A percentile compares a stretch with the other conserved stretches of the same genome.
phyloP scores from a whole-genome alignment of 768 basidiomycete species.

The Leccinum olivaceopallidum region DNA sequence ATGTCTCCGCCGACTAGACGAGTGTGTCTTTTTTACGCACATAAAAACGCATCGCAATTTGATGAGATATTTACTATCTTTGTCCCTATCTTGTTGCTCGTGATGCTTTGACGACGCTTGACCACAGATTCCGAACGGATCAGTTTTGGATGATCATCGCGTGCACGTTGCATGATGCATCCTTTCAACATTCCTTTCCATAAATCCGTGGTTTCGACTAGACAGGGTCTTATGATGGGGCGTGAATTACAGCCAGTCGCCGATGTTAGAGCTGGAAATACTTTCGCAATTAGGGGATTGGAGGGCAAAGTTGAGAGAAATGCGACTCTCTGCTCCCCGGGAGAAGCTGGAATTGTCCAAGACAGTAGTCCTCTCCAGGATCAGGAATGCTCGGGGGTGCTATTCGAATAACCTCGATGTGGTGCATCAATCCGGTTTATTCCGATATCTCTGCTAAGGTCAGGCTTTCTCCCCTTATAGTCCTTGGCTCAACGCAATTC shows the following conservation, averaged over 20 bases:
- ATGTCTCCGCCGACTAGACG: background rate
- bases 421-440: too few relatives aligned
- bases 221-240: slow-evolving; percentile 77
- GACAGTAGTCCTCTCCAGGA: slow-evolving; percentile 34
- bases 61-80: background rate
- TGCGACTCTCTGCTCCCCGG: slow-evolving; percentile 82
- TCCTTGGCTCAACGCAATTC: background rate
- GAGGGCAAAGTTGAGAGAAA: slow-evolving; percentile 89
- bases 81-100: background rate
- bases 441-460: slow-evolving; percentile 33
- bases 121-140: background rate
- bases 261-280: slow-evolving; percentile 86
- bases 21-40: background rate
- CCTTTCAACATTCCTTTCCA: background rate
- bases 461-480: background rate
- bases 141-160: too few relatives aligned
- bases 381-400: slow-evolving; percentile 67
- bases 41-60: background rate
- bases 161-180: background rate
- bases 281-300: slow-evolving; percentile 89
- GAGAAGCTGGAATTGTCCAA: slow-evolving; percentile 41
- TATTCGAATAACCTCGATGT: slow-evolving; percentile 38
- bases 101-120: background rate
- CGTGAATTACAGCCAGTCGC: slow-evolving; percentile 86
- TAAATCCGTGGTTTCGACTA: background rate